Evolutionary conservation across 2,329 filamentous ascomycete genomes (phyloP).

Genomic region (Aspergillus neotritici): DNA sequence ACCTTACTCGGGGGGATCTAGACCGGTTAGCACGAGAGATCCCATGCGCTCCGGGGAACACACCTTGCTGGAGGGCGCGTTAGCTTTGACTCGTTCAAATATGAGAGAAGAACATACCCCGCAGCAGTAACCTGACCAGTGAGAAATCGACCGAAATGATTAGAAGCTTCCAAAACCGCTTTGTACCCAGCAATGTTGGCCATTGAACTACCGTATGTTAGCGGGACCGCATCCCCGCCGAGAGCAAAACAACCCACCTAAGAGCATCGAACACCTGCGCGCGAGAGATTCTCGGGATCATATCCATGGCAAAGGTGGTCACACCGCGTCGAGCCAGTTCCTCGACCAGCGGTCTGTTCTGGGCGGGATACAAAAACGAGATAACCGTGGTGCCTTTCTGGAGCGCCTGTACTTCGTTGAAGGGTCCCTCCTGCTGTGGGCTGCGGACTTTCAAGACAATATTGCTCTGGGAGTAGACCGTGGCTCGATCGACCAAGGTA

Average conservation of each 20-base stretch:
- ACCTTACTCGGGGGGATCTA: constrained; percentile 86
- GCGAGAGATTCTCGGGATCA: constrained; percentile 82
- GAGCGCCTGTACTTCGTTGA: constrained; percentile 63
- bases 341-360: constrained; percentile 71
- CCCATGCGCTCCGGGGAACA: not conserved
- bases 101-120: constrained; percentile 44
- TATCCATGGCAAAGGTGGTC: constrained; percentile 84
- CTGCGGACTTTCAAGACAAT: constrained; percentile 80
- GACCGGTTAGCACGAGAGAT: constrained; percentile 1
- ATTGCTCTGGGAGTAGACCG: constrained; percentile 69
- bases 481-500: constrained; percentile 62
- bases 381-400: constrained; percentile 68
- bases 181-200: constrained; percentile 93
- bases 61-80: constrained; percentile 21
- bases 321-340: constrained; percentile 64
- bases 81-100: constrained; percentile 19
- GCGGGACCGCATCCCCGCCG: not conserved
- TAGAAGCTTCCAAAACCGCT: constrained; percentile 81
- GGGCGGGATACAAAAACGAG: constrained; percentile 75
- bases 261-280: constrained; percentile 85
- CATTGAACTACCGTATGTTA: constrained; percentile 61
- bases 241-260: constrained; percentile 26
- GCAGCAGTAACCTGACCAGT: constrained; percentile 88
- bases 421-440: constrained; percentile 54
- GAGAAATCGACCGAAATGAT: constrained; percentile 80